Conservation (phyloP, 805 yeast species). For the Metschnikowia anglica region DNA sequence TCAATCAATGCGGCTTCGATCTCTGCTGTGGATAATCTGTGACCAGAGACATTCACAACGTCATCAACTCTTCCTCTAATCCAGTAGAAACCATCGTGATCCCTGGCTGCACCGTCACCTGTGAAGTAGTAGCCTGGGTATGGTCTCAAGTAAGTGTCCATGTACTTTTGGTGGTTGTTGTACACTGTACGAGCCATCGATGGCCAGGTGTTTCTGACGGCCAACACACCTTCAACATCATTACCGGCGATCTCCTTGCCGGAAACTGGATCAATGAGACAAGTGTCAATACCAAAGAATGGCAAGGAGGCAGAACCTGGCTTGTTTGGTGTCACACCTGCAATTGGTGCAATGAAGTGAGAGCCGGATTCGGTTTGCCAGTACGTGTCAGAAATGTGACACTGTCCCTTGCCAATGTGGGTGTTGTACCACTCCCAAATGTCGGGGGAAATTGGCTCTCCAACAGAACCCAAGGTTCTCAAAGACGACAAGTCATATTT, state of each 20-base stretch:
- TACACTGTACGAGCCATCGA: slow-evolving; percentile 82
- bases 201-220: slow-evolving; percentile 75
- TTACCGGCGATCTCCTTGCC: slow-evolving; percentile 69
- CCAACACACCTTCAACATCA: slow-evolving; percentile 80
- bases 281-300: slow-evolving; percentile 76
- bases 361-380: slow-evolving; percentile 91
- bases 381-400: slow-evolving; percentile 78
- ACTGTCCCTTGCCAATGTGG: slow-evolving; percentile 64
- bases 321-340: slow-evolving; percentile 73
- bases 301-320: slow-evolving; percentile 87
- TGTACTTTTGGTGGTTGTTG: slow-evolving; percentile 69
- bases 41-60: slow-evolving; percentile 85
- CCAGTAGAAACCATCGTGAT: slow-evolving; percentile 82
- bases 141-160: slow-evolving; percentile 81
- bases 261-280: slow-evolving; percentile 68
- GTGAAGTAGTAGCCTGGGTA: slow-evolving; percentile 82
- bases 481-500: slow-evolving; percentile 62
- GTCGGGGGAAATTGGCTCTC: slow-evolving; percentile 84
- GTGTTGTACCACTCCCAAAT: slow-evolving; percentile 86
- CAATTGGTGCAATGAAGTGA: slow-evolving; percentile 73
- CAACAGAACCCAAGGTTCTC: slow-evolving; percentile 77
- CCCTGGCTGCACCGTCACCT: slow-evolving; percentile 90
- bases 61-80: slow-evolving; percentile 85
- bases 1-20: slow-evolving; percentile 81
- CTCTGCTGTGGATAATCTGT: slow-evolving; percentile 85